Conservation (phyloP, 2,329 filamentous ascomycete species). For the Botryotinia globosa region DNA sequence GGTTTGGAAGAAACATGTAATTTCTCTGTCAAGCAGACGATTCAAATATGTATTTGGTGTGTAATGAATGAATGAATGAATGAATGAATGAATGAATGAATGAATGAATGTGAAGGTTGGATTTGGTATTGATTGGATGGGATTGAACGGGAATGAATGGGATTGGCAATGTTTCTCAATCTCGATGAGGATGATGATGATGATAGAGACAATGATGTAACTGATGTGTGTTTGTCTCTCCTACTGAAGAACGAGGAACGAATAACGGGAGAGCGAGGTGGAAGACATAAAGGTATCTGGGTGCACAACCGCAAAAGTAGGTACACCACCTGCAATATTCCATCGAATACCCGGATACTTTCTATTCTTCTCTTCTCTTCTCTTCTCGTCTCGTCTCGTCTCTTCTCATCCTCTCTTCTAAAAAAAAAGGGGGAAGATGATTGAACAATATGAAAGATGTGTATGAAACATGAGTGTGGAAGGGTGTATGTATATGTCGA, state of each 20-base stretch:
- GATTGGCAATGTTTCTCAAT: neutral
- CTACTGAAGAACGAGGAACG: neutral
- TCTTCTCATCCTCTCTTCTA: neutral
- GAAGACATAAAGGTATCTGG: neutral
- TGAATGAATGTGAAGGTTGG: neutral
- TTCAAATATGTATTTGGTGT: neutral
- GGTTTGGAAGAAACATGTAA: neutral
- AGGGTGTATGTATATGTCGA: neutral
- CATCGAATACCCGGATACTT: neutral
- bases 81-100: neutral
- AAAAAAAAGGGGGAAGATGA: neutral
- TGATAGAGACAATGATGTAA: neutral
- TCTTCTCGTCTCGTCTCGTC: neutral
- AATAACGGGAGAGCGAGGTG: neutral
- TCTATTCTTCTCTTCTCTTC: neutral
- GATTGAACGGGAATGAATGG: neutral
- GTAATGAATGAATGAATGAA: neutral
- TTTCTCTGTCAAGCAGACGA: neutral
- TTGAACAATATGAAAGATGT: neutral
- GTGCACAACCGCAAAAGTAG: conserved; percentile 1
- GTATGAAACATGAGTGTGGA: neutral
- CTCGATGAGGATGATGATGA: neutral
- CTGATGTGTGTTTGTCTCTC: neutral
- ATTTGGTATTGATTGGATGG: neutral
- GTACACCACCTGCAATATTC: neutral